Conservation (phyloP, 2,329 filamentous ascomycete species). For the Teratosphaeriaceae sp. region DNA sequence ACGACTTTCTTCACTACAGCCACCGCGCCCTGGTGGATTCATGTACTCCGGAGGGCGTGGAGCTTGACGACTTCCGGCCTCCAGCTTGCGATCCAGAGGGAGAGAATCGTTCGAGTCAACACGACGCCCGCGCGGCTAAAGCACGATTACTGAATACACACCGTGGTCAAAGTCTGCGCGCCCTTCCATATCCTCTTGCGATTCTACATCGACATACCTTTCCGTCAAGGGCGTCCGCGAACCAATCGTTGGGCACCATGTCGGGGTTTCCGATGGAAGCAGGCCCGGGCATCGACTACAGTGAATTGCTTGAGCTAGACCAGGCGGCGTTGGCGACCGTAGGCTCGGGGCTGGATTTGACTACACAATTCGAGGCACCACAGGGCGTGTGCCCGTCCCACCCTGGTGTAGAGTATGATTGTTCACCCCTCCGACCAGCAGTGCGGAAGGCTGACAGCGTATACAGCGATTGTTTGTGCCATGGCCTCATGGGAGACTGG, state of each 20-base stretch:
- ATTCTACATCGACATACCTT: slow-evolving; percentile 9
- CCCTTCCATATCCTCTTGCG: slow-evolving; percentile 11
- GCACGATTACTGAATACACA: background rate
- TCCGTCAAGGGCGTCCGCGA: background rate
- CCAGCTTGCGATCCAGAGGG: background rate
- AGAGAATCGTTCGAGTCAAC: background rate
- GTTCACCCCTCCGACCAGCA: slow-evolving; percentile 4
- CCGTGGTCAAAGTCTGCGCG: slow-evolving; percentile 1
- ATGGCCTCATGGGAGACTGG: slow-evolving; percentile 11
- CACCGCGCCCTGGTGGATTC: background rate
- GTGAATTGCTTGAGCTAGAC: slow-evolving; percentile 6
- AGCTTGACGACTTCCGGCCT: slow-evolving; percentile 2
- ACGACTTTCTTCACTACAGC: background rate
- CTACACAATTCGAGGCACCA: background rate
- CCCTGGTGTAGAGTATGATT: background rate
- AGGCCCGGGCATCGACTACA: slow-evolving; percentile 8
- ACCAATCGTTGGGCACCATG: slow-evolving; percentile 11
- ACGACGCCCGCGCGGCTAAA: background rate
- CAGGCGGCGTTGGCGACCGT: slow-evolving; percentile 1
- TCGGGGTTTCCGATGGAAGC: slow-evolving; percentile 10
- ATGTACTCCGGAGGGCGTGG: slow-evolving; percentile 3
- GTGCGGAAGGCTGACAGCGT: slow-evolving; percentile 5
- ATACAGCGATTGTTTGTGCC: slow-evolving; percentile 13
- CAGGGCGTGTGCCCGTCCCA: slow-evolving; percentile 8
- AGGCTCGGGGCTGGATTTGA: background rate